Evolutionary conservation across 768 basidiomycete species (phyloP).

Genomic region (Chiua virens): DNA sequence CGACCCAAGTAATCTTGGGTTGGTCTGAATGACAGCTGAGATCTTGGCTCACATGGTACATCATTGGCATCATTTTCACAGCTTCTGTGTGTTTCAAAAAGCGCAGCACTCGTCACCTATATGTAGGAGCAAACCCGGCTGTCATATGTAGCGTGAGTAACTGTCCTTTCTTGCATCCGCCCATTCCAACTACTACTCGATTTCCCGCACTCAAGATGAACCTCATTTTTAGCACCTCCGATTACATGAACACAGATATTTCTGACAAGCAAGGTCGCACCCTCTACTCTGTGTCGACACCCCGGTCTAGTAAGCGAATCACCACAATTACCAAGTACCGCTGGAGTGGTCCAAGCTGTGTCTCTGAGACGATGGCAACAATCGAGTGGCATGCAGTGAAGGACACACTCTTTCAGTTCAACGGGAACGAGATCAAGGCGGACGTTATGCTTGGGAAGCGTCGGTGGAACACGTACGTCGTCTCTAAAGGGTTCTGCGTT

Average conservation of each 20-base stretch:
- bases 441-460: constrained; percentile 22
- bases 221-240: constrained; percentile 21
- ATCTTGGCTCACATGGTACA: constrained; percentile 15
- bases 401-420: constrained; percentile 30
- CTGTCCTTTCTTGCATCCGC: neutral
- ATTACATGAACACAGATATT: constrained; percentile 20
- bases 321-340: constrained; percentile 27
- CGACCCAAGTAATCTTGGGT: neutral
- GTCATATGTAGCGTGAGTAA: neutral
- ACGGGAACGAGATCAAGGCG: constrained; percentile 28
- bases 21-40: neutral
- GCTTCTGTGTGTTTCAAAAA: neutral
- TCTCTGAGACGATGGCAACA: constrained; percentile 30
- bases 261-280: constrained; percentile 17
- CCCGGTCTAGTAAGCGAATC: constrained; percentile 9
- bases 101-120: neutral
- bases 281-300: constrained; percentile 23
- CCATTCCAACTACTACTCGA: neutral
- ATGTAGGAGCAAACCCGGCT: neutral
- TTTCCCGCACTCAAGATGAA: constrained; percentile 10
- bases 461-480: constrained; percentile 24
- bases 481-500: neutral
- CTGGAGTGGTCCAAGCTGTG: constrained; percentile 18
- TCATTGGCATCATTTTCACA: neutral
- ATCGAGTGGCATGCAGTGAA: constrained; percentile 35